Evolutionary conservation across 2,329 filamentous ascomycete genomes (phyloP).

Genomic region (Talaromyces sp.): DNA sequence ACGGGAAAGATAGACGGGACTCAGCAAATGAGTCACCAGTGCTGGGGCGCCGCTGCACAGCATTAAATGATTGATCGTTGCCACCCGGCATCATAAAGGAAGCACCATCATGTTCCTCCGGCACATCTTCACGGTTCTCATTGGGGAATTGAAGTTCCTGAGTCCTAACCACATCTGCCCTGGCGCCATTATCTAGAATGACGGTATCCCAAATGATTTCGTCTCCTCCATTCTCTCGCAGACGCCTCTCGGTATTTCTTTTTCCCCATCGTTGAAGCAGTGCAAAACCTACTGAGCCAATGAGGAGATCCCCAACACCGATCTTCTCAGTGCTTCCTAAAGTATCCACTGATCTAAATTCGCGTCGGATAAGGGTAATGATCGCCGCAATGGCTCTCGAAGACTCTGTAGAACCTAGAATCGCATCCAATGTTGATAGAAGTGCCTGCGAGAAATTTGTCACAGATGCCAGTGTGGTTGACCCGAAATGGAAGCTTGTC

Average conservation of each 20-base stretch:
- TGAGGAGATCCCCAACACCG: slow-evolving; percentile 47
- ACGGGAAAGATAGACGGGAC: slow-evolving; percentile 34
- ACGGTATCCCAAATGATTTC: slow-evolving; percentile 53
- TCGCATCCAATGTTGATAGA: slow-evolving; percentile 49
- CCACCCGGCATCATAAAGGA: slow-evolving; percentile 47
- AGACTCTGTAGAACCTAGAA: slow-evolving; percentile 52
- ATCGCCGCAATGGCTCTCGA: slow-evolving; percentile 53
- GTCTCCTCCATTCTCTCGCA: slow-evolving; percentile 45
- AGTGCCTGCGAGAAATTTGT: slow-evolving; percentile 48
- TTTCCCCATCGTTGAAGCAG: slow-evolving; percentile 51
- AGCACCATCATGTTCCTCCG: slow-evolving; percentile 55
- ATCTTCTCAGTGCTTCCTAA: slow-evolving; percentile 39
- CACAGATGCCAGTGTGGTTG: slow-evolving; percentile 47
- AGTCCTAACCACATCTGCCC: slow-evolving; percentile 51
- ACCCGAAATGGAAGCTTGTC: slow-evolving; percentile 50
- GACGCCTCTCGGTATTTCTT: slow-evolving; percentile 46
- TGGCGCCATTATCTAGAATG: slow-evolving; percentile 49
- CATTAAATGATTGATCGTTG: slow-evolving; percentile 42
- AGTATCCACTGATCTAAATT: slow-evolving; percentile 44
- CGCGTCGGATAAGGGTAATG: slow-evolving; percentile 49
- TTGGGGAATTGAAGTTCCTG: slow-evolving; percentile 36
- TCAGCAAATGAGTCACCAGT: slow-evolving; percentile 25
- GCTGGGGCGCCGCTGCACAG: slow-evolving; percentile 39
- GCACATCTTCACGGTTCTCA: slow-evolving; percentile 47
- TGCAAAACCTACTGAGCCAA: slow-evolving; percentile 49